Base-by-base conservation (phyloP, 768 basidiomycete genomes). In the Coprinopsis cinerea region DNA sequence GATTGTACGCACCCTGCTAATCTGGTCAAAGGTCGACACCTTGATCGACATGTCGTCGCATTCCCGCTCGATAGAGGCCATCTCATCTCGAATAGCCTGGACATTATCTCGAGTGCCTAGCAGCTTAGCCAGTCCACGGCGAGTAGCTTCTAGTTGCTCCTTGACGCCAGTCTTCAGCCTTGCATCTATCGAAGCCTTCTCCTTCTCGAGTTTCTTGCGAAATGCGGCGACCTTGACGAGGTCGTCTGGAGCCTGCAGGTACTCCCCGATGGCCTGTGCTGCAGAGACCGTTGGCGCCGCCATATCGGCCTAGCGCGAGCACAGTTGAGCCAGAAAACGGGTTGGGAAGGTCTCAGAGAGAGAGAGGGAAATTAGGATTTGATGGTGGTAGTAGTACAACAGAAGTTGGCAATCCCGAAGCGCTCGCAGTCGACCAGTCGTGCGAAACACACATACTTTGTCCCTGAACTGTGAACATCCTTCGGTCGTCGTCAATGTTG, bases 151-250 rank as follows among this genome's bases (percentile, higher is more conserved):
- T 17, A 99, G 75, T 63, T 98, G 95, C 52, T 94, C 90, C 65
- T 88, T 92, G 56, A 95, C 92, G 9, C 92, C 91, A 49, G 78
- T 85, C 61, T 92, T 88, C 41, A 98, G 81, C 59, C 92, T 79
- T 2, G 86, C 83, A 61, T 96, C 91, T 53, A 98, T 88, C 7
- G 92, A 90, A 0, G 92, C 83, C 67, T 96, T 95, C 67, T 98
- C 95, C 67, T 97, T 97, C 67, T 93, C 86, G 37, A 97, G 78
- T 61, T 94, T 94, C 73, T 94, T 95, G 54, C 92, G 81, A 61
- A 91, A 92, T 0, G 91, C 81, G 1, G 81, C 76, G 27, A 97
- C 81, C 67, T 96, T 96, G 56, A 82, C 71, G 48, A 98, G 85
- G 68, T 96, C 94, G 59, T 95, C 92, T 1, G 93, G 93, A 18